A percentile compares a stretch with the other conserved stretches of the same genome.
Evolutionary conservation across 1,284 basidiomycete genomes (phyloP).

Genomic region (Ganoderma lingzhi): DNA sequence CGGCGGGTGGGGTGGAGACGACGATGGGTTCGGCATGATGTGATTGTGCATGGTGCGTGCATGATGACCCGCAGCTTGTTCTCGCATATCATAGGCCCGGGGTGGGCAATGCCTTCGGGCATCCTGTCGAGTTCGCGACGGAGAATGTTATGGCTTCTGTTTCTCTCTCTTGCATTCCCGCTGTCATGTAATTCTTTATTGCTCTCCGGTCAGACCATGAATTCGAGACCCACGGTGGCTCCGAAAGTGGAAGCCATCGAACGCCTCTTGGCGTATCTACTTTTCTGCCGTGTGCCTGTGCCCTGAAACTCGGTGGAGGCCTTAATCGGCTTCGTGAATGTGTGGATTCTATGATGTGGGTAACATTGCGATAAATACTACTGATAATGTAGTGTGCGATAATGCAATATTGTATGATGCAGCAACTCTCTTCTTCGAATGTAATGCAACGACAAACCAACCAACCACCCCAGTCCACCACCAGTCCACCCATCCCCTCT

Average conservation of each 20-base stretch:
- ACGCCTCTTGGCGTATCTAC: constrained; percentile 1
- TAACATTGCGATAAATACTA: constrained; percentile 6
- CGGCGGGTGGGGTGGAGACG: constrained; percentile 71
- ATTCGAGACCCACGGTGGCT: constrained; percentile 4
- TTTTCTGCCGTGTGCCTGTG: neutral
- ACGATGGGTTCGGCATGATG: constrained; percentile 72
- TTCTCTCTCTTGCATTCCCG: neutral
- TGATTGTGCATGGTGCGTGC: constrained; percentile 35
- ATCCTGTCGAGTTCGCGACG: neutral
- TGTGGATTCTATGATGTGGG: neutral
- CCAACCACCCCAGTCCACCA: neutral
- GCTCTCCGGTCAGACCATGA: neutral
- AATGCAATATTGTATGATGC: constrained; percentile 5
- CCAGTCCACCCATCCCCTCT: neutral
- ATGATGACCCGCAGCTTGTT: neutral
- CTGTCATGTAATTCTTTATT: constrained; percentile 2
- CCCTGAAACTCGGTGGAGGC: neutral
- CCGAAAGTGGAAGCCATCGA: neutral
- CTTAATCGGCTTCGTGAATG: neutral
- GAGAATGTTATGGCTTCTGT: neutral
- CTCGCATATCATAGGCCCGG: neutral
- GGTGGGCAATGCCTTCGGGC: neutral
- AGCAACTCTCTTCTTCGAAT: neutral
- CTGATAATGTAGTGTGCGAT: constrained; percentile 1
- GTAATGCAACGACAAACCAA: neutral